Evolutionary conservation across 805 yeast species (phyloP), one percentile per base, ranked within the genome.

Genomic region (Pichia heedii): DNA sequence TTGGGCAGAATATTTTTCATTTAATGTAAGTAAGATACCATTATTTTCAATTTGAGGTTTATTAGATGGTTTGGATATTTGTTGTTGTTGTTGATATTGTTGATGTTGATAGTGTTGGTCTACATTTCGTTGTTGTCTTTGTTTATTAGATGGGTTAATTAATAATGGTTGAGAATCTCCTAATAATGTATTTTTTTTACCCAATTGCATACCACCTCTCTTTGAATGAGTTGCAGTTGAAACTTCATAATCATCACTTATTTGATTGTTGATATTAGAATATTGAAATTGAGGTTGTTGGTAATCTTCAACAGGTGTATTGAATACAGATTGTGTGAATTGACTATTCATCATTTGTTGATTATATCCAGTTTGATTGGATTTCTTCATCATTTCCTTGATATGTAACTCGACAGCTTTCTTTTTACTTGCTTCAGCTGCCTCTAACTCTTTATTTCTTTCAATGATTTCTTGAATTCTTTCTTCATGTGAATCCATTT

Each of bases 401-500:
- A 85, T 74, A 61, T 87, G 94, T 49, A 84, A 81, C 58, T 84
- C 94, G 63, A 84, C 86, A 40, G 97, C 97, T 61, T 86, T 81
- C 66, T 94, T 84, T 68, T 90, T 90, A 66, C 97, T 82, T 66
- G 90, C 96, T 67, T 93, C 98, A 43, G 86, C 81, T 34, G 98
- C 98, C 65, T 90, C 98, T 56, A 85, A 69, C 67, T 93, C 98
- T 68, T 93, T 93, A 70, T 93, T 93, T 63, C 89, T 80, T 67
- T 87, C 97, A 56, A 93, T 93, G 61, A 93, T 89, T 62, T 93
- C 97, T 70, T 93, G 97, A 59, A 94, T 90, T 71, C 86, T 90
- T 68, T 93, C 99, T 67, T 93, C 98, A 62, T 93, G 97, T 34
- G 95, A 84, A 66, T 93, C 97, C 97, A 93, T 90, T 60, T 87